These are phyloP conservation scores for Pseudophaeomoniella oleicola DNA, from an alignment of 2,329 filamentous ascomycete species.

Conservation along the genomic window DNA sequence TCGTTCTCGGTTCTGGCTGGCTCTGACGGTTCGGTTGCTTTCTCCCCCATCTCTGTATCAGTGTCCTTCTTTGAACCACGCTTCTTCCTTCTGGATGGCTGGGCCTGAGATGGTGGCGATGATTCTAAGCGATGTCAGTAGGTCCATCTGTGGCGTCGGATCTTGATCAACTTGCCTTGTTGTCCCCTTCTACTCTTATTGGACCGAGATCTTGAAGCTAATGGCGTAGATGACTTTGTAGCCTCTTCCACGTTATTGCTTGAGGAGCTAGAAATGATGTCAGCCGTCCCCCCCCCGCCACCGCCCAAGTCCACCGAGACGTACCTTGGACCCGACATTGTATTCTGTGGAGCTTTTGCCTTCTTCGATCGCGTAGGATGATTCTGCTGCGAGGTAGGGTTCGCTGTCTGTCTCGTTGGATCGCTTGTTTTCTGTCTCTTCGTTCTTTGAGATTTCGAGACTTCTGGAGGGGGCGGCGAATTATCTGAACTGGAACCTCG, in stretches of 20 bases:
- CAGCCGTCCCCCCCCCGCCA: too few relatives aligned
- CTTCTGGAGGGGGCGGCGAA: slow-evolving; percentile 18
- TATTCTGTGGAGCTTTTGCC: slow-evolving; percentile 14
- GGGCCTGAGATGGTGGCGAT: not conserved
- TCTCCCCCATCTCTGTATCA: slow-evolving; percentile 37
- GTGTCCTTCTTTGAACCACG: slow-evolving; percentile 56
- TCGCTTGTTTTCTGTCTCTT: slow-evolving; percentile 44
- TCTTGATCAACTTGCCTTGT: slow-evolving; percentile 29
- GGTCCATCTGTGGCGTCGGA: slow-evolving; percentile 6
- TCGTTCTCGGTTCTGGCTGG: slow-evolving; percentile 31
- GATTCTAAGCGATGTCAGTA: slow-evolving; percentile 6
- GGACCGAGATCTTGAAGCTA: not conserved
- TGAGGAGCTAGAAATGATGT: too few relatives aligned
- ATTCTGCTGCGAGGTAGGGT: slow-evolving; percentile 7
- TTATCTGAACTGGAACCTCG: slow-evolving; percentile 33
- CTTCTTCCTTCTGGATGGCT: slow-evolving; percentile 25
- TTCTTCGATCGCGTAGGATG: slow-evolving; percentile 1
- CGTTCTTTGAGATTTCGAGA: slow-evolving; percentile 22
- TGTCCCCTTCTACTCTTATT: slow-evolving; percentile 48
- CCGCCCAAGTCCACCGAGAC: too few relatives aligned
- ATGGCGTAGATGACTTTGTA: slow-evolving; percentile 1
- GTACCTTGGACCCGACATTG: slow-evolving; percentile 64
- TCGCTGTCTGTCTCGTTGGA: slow-evolving; percentile 35
- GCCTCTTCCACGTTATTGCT: slow-evolving; percentile 2
- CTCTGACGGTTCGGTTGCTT: slow-evolving; percentile 22